Evolutionary conservation across 1,284 basidiomycete genomes (phyloP), one percentile per base, ranked within the genome.

Genomic region (Peniophora sp.): DNA sequence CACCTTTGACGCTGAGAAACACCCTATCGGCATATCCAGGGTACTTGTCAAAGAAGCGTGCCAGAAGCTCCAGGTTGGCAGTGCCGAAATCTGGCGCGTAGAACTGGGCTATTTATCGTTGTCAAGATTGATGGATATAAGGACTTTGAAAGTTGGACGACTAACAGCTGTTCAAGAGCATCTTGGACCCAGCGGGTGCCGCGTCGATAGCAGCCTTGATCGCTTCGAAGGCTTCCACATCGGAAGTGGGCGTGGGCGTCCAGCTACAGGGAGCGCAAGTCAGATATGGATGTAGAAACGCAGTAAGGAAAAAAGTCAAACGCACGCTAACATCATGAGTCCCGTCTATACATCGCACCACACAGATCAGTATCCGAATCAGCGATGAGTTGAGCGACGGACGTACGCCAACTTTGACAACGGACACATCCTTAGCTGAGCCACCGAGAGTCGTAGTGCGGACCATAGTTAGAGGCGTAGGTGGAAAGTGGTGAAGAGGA

Each of bases 121-220:
- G 8, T n/a, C n/a, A n/a, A n/a, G n/a, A n/a, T n/a, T n/a, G n/a
- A n/a, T n/a, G n/a, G n/a, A n/a, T n/a, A n/a, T n/a, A n/a, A n/a
- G n/a, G n/a, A n/a, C n/a, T n/a, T n/a, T 8, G 16, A 5, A n/a
- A 41, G 38, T 17, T 6, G 46, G 6, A 23, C 39, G 35, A n/a
- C n/a, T n/a, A 25, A 54, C 50, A 51, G 34, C 23, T 45, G 36
- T 50, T 51, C 34, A 55, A 32, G 39, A 71, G 52, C 59, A 66
- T 63, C 53, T 70, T 78, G 35, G 69, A 55, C 12, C 65, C 68
- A 0, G 60, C 47, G 5, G 69, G 69, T 14, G 70, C 63, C 0
- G 75, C 72, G n/a, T 74, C 70, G 48, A 83, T 66, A 6, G 72
- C 73, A 11, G 78, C 73, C 58, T 75, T 78, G 66, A 83, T 77